Evolutionary conservation across 495 filamentous ascomycete species (phyloP), one percentile per base, ranked within the genome.

Genomic region (Lasiosphaeria miniovina): DNA sequence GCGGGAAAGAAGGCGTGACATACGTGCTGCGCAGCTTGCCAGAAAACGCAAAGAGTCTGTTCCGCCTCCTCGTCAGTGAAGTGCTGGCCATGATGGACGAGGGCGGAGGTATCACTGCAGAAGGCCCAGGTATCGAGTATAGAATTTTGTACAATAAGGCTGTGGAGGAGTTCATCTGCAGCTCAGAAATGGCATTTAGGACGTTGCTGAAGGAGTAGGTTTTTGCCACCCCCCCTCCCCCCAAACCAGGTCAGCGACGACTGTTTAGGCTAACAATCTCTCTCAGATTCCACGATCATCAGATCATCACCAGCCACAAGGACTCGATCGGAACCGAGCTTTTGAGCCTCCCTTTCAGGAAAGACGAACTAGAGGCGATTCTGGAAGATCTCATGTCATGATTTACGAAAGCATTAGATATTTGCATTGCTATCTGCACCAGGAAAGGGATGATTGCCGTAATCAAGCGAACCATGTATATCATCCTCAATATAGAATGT

Each of bases 91-190:
- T 80, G 31, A 79, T 86, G 75, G 84, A 84, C n/a, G 76, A 74
- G 1, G 75, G 66, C 31, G 75, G 63, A 10, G 76, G 68, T 0
- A 43, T 14, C 0, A 61, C 35, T 57, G 45, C 63, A 60, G 40
- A 75, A 4, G 76, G 78, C 77, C 61, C 82, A 73, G 89, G 89
- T 1, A 84, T 98, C 36, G 94, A 98, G 74, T 97, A 96, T 72
- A 80, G 90, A 14, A 82, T 89, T 62, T 76, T 98, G 57, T 98
- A 98, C 75, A 91, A 94, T 68, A 96, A 95, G 72, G 93, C 93
- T 15, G 87, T 91, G 31, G 93, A 96, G 74, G 91, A 97, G 69
- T 96, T 98, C 72, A 92, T 98, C 45, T 96, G 93, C 63, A 93
- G 90, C 64, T 95, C 87, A 59, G 94, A 98, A 80, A 91, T 96